Evolutionary conservation across 2,329 filamentous ascomycete species (phyloP).

Genomic region (Hypocreales sp.): DNA sequence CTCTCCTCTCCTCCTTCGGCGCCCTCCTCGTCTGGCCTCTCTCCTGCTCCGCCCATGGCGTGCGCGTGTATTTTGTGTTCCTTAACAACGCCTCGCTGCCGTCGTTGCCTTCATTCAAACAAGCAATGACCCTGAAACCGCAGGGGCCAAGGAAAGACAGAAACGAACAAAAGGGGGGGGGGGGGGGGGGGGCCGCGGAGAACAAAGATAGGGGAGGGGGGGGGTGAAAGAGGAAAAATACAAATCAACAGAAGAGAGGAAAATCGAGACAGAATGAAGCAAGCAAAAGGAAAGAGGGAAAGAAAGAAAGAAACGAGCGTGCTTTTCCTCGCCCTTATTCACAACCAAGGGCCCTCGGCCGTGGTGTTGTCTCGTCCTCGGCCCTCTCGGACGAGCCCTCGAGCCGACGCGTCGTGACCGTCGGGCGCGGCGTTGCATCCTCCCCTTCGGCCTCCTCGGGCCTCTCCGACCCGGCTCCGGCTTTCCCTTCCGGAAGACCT

Average conservation of each 20-base stretch:
- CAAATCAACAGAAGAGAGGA: neutral
- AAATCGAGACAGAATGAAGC: constrained; percentile 5
- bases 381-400: neutral
- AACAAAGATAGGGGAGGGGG: neutral
- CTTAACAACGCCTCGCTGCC: constrained; percentile 9
- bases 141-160: too few species aligned
- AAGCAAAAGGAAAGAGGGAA: constrained; percentile 1
- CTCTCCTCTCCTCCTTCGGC: too few species aligned
- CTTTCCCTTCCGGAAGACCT: constrained; percentile 10
- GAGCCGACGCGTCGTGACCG: constrained; percentile 4
- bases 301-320: too few species aligned
- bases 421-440: constrained; percentile 29
- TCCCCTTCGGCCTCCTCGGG: constrained; percentile 1
- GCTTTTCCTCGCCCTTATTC: neutral
- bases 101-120: constrained; percentile 7
- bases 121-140: constrained; percentile 1
- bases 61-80: neutral
- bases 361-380: constrained; percentile 25
- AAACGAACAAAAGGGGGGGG: constrained; percentile 2
- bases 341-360: constrained; percentile 7
- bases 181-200: too few species aligned
- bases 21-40: neutral
- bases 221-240: neutral
- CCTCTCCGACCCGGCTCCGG: constrained; percentile 2
- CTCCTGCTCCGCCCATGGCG: neutral